Base-by-base conservation (phyloP, 2,329 filamentous ascomycete species). In the Corynespora cassiicola region DNA sequence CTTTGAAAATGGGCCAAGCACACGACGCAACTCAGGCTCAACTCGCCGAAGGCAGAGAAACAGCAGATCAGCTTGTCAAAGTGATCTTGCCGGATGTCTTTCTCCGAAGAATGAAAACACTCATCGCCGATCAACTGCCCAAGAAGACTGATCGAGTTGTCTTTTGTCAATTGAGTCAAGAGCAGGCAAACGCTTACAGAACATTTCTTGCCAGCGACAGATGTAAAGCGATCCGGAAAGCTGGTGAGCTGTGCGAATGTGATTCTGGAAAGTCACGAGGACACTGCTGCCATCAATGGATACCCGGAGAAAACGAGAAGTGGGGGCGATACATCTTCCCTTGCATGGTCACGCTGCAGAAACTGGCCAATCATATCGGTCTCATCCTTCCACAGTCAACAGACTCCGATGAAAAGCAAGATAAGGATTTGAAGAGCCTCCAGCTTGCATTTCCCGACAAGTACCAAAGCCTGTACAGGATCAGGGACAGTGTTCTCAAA, bases 131-230 rank as follows among this genome's bases (percentile, higher is more conserved):
- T 58, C 92, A 99, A 61, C 76, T 99, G 6, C 94, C 94, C 0
- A 95, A 90, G 70, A 99, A 99, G 76, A 91, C 82, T 21, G 94
- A 99, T 64, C 84, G 86, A 37, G 91, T 97, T 1, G 90, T 97
- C 4, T 99, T 99, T 62, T 99, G 94, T 54, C 90, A 90, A 2
- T 77, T 99, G 14, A 96, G 91, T 0, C 80, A 86, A 4, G 80
- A 85, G 0, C 94, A 99, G 66, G 79, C 81, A 9, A 79, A 85
- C 20, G 92, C 91, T 0, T 99, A 99, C 63, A 80, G 90, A 53
- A 87, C 85, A 23, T 87, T 94, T 37, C 72, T 96, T n/a, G 78
- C 82, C 10, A 87, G 87, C 44, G 80, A 86, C 2, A 78, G 87
- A 6, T 80, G 94, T 2, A 72, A 81, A 1, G 76, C 81, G 29